Evolutionary conservation across 192 early-diverging fungal genomes (phyloP).

Genomic region (Backusella macrospora): DNA sequence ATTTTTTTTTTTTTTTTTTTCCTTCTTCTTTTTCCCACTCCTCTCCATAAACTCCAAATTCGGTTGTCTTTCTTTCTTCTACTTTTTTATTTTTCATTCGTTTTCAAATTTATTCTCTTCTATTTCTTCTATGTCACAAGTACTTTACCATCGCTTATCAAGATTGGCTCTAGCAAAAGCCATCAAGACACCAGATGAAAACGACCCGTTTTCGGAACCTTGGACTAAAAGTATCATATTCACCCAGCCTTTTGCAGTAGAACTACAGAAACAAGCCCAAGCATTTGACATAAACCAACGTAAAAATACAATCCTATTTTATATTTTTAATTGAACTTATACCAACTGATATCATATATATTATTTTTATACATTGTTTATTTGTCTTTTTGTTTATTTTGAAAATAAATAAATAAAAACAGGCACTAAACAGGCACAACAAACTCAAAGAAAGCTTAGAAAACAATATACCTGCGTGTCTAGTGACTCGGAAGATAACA

Average conservation of each 20-base stretch:
- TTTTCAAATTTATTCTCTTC: neutral
- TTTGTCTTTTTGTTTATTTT: neutral
- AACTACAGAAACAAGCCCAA: neutral
- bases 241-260: conserved; percentile 16
- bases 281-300: conserved; percentile 3
- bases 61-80: neutral
- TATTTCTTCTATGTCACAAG: neutral
- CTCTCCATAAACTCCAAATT: neutral
- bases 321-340: neutral
- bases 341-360: neutral
- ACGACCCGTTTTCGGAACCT: conserved; percentile 20
- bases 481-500: conserved; percentile 21
- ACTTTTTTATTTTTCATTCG: neutral
- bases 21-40: neutral
- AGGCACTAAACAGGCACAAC: neutral
- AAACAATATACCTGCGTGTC: neutral
- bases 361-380: neutral
- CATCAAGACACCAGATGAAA: conserved; percentile 31
- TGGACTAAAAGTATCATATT: conserved; percentile 41
- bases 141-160: conserved; percentile 21
- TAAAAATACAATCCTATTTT: neutral
- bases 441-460: neutral
- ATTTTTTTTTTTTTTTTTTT: neutral
- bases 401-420: neutral
- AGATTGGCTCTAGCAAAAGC: conserved; percentile 35